Evolutionary conservation across 164 flowering plant genomes (phyloP).

Genomic region (Houttuynia cordata): DNA sequence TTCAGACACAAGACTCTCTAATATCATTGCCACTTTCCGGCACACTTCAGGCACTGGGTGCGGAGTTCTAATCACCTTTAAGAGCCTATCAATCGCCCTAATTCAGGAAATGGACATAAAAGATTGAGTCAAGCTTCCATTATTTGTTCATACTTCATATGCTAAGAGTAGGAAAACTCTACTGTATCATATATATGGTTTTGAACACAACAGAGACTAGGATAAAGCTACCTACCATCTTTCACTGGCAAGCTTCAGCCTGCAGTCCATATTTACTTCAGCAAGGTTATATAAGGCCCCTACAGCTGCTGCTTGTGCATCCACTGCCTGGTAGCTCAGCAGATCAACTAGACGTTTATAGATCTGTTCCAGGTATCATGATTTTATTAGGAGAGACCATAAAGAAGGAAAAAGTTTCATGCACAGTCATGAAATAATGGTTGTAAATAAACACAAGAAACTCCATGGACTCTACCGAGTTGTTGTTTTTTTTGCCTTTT

Average conservation of each 20-base stretch:
- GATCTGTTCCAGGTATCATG: slow-evolving; percentile 37
- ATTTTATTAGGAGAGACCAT: background rate
- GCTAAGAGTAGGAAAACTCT: too few species aligned
- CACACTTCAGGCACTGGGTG: slow-evolving; percentile 92
- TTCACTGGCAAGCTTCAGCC: slow-evolving; percentile 86
- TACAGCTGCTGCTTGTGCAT: slow-evolving; percentile 97
- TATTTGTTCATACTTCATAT: background rate
- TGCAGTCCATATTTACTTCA: slow-evolving; percentile 92
- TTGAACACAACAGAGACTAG: background rate
- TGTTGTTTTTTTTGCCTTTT: too few species aligned
- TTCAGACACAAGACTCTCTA: slow-evolving; percentile 81
- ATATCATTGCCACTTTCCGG: slow-evolving; percentile 78
- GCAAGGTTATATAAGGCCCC: slow-evolving; percentile 90
- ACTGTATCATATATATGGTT: background rate
- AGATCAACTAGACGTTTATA: slow-evolving; percentile 85
- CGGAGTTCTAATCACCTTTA: slow-evolving; percentile 70
- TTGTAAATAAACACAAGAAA: too few species aligned
- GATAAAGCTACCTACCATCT: slow-evolving; percentile 46
- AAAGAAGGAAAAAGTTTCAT: background rate
- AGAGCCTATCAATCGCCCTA: slow-evolving; percentile 87
- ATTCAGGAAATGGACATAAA: background rate
- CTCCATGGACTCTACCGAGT: too few species aligned
- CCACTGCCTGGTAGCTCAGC: slow-evolving; percentile 56
- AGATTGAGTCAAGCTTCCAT: background rate
- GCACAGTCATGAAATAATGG: background rate